phyloP scores from a whole-genome alignment of 768 basidiomycete genomes.

The Kwoniella sp. region DNA sequence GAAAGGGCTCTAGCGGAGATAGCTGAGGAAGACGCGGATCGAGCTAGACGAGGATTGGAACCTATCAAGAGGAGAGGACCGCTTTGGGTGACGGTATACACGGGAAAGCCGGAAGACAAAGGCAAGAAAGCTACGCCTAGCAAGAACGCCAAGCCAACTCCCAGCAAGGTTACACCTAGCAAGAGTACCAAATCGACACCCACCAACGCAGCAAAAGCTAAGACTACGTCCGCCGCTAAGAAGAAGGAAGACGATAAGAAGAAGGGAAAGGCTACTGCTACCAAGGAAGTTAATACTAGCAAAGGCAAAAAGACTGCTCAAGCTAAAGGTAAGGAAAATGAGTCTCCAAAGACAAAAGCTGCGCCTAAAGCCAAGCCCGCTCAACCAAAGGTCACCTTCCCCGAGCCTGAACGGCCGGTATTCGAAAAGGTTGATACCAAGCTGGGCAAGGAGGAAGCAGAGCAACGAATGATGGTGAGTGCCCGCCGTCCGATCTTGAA shows the following conservation, averaged over 20 bases:
- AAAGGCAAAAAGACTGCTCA: slow-evolving; percentile 5
- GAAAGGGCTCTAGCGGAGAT: background rate
- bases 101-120: background rate
- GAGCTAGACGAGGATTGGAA: background rate
- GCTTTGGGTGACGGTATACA: background rate
- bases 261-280: background rate
- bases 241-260: slow-evolving; percentile 1
- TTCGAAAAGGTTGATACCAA: slow-evolving; percentile 42
- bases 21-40: background rate
- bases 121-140: background rate
- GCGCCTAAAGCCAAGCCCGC: slow-evolving; percentile 8
- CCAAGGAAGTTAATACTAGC: slow-evolving; percentile 1
- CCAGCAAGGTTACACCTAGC: background rate
- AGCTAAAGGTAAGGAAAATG: slow-evolving; percentile 12
- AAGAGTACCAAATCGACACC: slow-evolving; percentile 9
- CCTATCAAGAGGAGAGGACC: background rate
- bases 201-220: slow-evolving; percentile 1
- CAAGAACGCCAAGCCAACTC: background rate
- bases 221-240: slow-evolving; percentile 10
- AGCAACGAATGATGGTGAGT: slow-evolving; percentile 38
- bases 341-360: slow-evolving; percentile 5
- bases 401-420: slow-evolving; percentile 29
- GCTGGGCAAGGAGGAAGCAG: slow-evolving; percentile 30
- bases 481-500: too few species aligned
- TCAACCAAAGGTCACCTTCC: slow-evolving; percentile 9